A percentile compares a stretch with the other conserved stretches of the same genome.
Evolutionary conservation across 2,329 filamentous ascomycete species (phyloP).

Genomic region (Paraphoma chrysanthemicola): DNA sequence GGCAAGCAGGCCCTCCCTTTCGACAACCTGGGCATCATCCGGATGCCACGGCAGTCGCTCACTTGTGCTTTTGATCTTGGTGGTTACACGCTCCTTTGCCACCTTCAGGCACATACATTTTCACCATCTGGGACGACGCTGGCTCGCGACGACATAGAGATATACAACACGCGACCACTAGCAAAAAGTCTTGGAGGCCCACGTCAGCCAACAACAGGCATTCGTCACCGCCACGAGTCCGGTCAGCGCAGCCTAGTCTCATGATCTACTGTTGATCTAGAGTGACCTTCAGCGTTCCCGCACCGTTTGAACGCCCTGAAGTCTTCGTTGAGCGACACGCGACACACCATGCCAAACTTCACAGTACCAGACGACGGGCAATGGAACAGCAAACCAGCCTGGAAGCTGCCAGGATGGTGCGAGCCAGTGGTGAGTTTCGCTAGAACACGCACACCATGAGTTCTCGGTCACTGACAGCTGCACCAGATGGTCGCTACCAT

Average conservation of each 20-base stretch:
- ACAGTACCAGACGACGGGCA: constrained; percentile 21
- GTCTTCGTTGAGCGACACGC: neutral
- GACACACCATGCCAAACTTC: constrained; percentile 18
- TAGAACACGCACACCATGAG: neutral
- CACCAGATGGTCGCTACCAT: constrained; percentile 59
- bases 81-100: neutral
- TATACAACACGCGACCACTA: neutral
- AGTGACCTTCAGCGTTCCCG: neutral
- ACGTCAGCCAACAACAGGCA: neutral
- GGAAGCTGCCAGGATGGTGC: constrained; percentile 52
- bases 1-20: constrained; percentile 3
- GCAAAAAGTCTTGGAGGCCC: neutral
- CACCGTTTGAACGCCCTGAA: neutral
- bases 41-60: neutral
- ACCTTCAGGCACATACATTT: neutral
- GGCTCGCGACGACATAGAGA: neutral
- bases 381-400: constrained; percentile 51
- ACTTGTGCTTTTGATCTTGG: neutral
- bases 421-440: constrained; percentile 46
- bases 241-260: neutral
- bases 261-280: neutral
- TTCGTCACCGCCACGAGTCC: neutral
- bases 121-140: neutral
- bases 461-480: constrained; percentile 9
- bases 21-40: neutral